Evolutionary conservation across 192 early-diverging fungal species (phyloP).

Genomic region (Coemansia erecta): DNA sequence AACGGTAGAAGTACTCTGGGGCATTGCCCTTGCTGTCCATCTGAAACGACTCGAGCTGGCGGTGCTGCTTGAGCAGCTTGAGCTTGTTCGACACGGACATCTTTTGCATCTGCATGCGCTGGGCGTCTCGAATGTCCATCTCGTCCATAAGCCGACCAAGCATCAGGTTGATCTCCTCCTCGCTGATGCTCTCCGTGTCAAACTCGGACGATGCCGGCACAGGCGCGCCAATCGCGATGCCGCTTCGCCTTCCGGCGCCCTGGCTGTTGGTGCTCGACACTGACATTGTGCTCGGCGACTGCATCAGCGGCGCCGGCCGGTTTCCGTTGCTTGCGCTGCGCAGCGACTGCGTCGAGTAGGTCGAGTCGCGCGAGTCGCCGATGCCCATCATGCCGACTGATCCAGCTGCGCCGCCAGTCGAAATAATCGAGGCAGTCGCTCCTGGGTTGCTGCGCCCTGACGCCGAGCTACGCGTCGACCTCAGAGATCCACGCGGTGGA

Average conservation of each 20-base stretch:
- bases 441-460: slow-evolving; percentile 2
- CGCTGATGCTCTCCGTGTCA: slow-evolving; percentile 31
- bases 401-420: background rate
- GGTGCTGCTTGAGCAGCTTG: slow-evolving; percentile 53
- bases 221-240: slow-evolving; percentile 5
- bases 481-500: slow-evolving; percentile 40
- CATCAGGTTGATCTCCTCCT: slow-evolving; percentile 54
- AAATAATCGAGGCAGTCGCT: slow-evolving; percentile 4
- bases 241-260: slow-evolving; percentile 24
- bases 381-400: background rate
- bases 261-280: slow-evolving; percentile 13
- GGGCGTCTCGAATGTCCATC: slow-evolving; percentile 54
- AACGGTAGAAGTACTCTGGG: slow-evolving; percentile 54
- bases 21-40: slow-evolving; percentile 53
- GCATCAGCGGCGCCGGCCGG: slow-evolving; percentile 24
- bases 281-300: slow-evolving; percentile 29
- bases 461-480: slow-evolving; percentile 44
- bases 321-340: slow-evolving; percentile 32
- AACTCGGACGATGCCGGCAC: slow-evolving; percentile 10
- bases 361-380: slow-evolving; percentile 14
- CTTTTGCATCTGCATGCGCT: slow-evolving; percentile 54
- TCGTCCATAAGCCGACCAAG: slow-evolving; percentile 54
- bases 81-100: slow-evolving; percentile 54
- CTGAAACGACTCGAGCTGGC: slow-evolving; percentile 48
- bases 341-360: slow-evolving; percentile 14